A percentile compares a stretch with the other conserved stretches of the same genome.
These are phyloP conservation scores for Tolypocladium capitatum DNA, from an alignment of 2,329 filamentous ascomycete species.

Conservation along the genomic window DNA sequence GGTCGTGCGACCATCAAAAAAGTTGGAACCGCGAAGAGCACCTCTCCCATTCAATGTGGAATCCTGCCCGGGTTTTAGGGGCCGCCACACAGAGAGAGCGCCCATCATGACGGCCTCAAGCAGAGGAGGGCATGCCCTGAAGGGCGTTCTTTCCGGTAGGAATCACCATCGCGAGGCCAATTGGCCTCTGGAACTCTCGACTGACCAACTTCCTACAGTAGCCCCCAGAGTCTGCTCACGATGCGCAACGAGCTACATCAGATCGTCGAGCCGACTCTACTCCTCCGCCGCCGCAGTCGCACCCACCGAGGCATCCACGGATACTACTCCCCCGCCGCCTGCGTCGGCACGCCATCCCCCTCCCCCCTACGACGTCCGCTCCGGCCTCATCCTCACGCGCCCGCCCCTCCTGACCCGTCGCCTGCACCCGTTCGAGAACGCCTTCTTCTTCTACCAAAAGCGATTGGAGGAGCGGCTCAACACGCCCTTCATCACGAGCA, in stretches of 20 bases:
- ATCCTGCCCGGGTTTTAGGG: neutral
- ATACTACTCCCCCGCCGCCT: conserved; percentile 7
- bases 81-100: conserved; percentile 6
- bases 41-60: conserved; percentile 1
- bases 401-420: conserved; percentile 76
- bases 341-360: conserved; percentile 6
- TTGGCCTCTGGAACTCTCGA: neutral
- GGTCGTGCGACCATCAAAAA: conserved; percentile 6
- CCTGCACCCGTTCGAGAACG: conserved; percentile 76
- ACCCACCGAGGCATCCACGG: conserved; percentile 7
- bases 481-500: conserved; percentile 75
- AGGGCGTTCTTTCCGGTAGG: conserved; percentile 38
- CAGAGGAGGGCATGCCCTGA: conserved; percentile 38
- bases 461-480: conserved; percentile 86
- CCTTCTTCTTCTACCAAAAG: conserved; percentile 95
- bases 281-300: conserved; percentile 15
- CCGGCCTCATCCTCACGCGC: conserved; percentile 73
- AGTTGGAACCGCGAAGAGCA: conserved; percentile 9
- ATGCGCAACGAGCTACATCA: conserved; percentile 20
- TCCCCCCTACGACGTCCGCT: conserved; percentile 35
- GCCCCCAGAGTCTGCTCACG: conserved; percentile 21
- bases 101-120: conserved; percentile 38
- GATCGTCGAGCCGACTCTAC: conserved; percentile 20
- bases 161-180: conserved; percentile 1
- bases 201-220: conserved; percentile 8